Conservation (phyloP, 2,329 filamentous ascomycete species). For the Myriosclerotinia scirpicola region DNA sequence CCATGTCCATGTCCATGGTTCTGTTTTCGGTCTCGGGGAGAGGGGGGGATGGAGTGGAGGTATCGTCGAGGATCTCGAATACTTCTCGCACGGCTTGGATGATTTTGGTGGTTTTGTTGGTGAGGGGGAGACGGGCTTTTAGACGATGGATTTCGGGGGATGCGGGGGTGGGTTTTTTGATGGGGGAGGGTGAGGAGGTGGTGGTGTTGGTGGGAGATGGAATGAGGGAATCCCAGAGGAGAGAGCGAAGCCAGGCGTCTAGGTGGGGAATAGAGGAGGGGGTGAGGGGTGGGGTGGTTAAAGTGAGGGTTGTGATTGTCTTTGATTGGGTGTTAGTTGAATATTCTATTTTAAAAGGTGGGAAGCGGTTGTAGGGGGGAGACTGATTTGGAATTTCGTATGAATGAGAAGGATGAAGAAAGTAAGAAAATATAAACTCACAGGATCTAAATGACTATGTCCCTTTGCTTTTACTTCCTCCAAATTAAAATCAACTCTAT, state of each 20-base stretch:
- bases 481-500: conserved; percentile 72
- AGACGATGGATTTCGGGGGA: conserved; percentile 77
- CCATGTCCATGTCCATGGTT: neutral
- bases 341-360: no score
- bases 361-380: neutral
- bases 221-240: conserved; percentile 28
- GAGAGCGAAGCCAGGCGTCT: conserved; percentile 26
- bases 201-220: neutral
- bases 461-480: conserved; percentile 73
- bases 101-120: conserved; percentile 63
- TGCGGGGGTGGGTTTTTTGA: neutral
- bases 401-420: neutral
- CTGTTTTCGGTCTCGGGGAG: no score
- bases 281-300: conserved; percentile 63
- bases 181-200: no score
- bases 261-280: conserved; percentile 53
- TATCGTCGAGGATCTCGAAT: conserved; percentile 79
- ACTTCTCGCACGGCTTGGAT: conserved; percentile 91
- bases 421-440: conserved; percentile 45
- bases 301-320: conserved; percentile 81
- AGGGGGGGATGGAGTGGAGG: neutral
- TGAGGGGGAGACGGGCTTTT: conserved; percentile 74
- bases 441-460: conserved; percentile 87
- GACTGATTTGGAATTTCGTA: neutral
- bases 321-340: conserved; percentile 41